Conservation (phyloP, 202 grass and related monocot genomes). For the Eragrostis tef region DNA sequence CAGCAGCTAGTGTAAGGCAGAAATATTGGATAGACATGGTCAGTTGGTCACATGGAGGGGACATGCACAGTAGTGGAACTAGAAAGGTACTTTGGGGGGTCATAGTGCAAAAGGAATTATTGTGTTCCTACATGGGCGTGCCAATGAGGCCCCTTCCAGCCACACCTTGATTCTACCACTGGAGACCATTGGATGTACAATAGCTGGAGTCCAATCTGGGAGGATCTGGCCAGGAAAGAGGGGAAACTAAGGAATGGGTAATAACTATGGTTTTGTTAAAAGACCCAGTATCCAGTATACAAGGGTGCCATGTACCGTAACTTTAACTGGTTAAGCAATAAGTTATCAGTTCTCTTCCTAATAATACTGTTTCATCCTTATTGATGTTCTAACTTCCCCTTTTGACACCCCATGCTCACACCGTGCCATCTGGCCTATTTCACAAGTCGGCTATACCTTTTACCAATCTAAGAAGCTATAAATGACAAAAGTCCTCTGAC, state of each 20-base stretch:
- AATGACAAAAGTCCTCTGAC: slow-evolving; percentile 26
- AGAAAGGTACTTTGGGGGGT: background rate
- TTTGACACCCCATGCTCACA: background rate
- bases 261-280: background rate
- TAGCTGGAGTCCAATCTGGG: background rate
- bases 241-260: background rate
- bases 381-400: background rate
- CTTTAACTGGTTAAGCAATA: slow-evolving; percentile 6
- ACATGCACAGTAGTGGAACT: background rate
- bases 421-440: slow-evolving; percentile 12
- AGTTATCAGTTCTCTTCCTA: background rate
- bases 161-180: too few species aligned
- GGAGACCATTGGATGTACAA: too few species aligned
- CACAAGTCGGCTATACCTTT: slow-evolving; percentile 27
- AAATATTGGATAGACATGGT: background rate
- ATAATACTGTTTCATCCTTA: background rate
- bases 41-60: background rate
- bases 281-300: background rate
- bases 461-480: slow-evolving; percentile 25
- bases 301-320: background rate
- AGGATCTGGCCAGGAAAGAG: too few species aligned
- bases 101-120: background rate
- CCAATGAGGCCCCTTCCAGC: too few species aligned
- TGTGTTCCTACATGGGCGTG: too few species aligned
- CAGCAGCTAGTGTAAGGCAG: background rate